These are phyloP conservation scores for Colletotrichum orbiculare DNA, from an alignment of 2,329 filamentous ascomycete species.

Conservation along the genomic window DNA sequence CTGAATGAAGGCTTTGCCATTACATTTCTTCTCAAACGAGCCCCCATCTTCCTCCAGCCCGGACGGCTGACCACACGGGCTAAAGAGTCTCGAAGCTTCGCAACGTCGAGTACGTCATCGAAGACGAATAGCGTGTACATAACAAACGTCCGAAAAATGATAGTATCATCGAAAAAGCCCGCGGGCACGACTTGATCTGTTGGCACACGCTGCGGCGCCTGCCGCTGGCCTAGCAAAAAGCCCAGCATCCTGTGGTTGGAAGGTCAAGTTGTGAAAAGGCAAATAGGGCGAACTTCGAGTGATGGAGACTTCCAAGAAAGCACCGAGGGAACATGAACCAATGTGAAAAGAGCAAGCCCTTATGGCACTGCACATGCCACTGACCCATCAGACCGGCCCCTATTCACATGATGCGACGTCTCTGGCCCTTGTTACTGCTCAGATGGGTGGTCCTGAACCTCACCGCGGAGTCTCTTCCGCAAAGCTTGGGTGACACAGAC, in stretches of 20 bases:
- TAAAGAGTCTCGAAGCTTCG: conserved; percentile 37
- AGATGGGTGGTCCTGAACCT: too few species aligned
- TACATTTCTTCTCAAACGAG: conserved; percentile 40
- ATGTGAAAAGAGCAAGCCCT: neutral
- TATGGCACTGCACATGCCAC: too few species aligned
- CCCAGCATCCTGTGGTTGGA: neutral
- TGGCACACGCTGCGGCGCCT: conserved; percentile 18
- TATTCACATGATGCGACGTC: too few species aligned
- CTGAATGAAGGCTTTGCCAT: neutral
- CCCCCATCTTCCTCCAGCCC: conserved; percentile 43
- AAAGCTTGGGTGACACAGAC: too few species aligned
- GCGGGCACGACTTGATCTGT: conserved; percentile 42
- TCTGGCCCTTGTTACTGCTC: too few species aligned
- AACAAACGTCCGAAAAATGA: conserved; percentile 39
- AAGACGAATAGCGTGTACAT: conserved; percentile 42
- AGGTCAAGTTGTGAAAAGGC: too few species aligned
- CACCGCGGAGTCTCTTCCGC: too few species aligned
- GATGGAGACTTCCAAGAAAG: neutral
- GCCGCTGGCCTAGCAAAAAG: neutral
- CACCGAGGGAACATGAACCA: neutral
- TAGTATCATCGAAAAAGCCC: conserved; percentile 42
- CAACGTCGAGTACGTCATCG: conserved; percentile 42
- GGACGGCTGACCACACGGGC: conserved; percentile 33
- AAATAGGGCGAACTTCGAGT: too few species aligned
- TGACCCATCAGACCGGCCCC: too few species aligned